A percentile compares a stretch with the other conserved stretches of the same genome.
These are phyloP conservation scores for Acidiella bohemica DNA, from an alignment of 495 filamentous ascomycete genomes.

Conservation along the genomic window DNA sequence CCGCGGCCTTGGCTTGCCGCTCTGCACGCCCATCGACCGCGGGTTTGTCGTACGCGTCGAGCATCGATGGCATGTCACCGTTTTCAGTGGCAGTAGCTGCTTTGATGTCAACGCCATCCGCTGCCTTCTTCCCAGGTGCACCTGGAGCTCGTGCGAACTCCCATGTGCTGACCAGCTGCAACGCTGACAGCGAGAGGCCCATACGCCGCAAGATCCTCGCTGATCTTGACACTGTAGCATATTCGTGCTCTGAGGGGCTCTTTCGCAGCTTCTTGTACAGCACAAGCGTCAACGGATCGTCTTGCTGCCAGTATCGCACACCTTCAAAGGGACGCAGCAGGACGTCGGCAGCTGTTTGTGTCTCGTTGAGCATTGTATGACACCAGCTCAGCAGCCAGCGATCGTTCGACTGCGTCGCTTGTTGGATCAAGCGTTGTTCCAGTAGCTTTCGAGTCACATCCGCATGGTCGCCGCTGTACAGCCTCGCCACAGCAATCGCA, in stretches of 20 bases:
- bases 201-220: slow-evolving; percentile 83
- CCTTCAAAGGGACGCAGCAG: slow-evolving; percentile 43
- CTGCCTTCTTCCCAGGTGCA: background rate
- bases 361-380: slow-evolving; percentile 77
- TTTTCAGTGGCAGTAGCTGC: slow-evolving; percentile 8
- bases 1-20: slow-evolving; percentile 20
- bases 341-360: slow-evolving; percentile 76
- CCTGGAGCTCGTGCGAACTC: slow-evolving; percentile 39
- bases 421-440: slow-evolving; percentile 62
- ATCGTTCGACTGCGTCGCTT: slow-evolving; percentile 70
- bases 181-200: slow-evolving; percentile 87
- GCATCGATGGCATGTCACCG: slow-evolving; percentile 12
- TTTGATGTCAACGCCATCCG: too few species aligned
- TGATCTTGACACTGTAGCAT: slow-evolving; percentile 80
- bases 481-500: slow-evolving; percentile 75
- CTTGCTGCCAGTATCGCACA: slow-evolving; percentile 6
- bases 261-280: slow-evolving; percentile 70
- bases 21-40: slow-evolving; percentile 7
- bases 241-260: slow-evolving; percentile 52
- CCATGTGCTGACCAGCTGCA: slow-evolving; percentile 74
- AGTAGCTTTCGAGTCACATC: slow-evolving; percentile 60
- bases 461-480: slow-evolving; percentile 77
- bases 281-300: slow-evolving; percentile 71
- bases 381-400: slow-evolving; percentile 94
- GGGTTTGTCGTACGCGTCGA: slow-evolving; percentile 11